Conservation (phyloP, 2,329 filamentous ascomycete genomes). For the Neobulgaria alba region DNA sequence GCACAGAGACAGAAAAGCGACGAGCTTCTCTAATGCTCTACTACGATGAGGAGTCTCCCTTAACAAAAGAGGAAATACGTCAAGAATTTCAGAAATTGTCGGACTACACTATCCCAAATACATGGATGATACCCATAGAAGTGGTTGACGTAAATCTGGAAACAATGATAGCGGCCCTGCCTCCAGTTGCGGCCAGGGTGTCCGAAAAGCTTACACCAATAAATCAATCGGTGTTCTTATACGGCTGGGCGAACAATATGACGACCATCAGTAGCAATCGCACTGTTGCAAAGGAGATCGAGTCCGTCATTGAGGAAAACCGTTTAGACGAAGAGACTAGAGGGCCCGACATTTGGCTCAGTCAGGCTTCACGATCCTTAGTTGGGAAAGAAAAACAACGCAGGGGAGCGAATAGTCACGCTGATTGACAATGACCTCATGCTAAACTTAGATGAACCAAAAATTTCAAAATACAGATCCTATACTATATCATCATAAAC, state of each 20-base stretch:
- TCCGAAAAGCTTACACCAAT: conserved; percentile 43
- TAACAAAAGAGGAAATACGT: conserved; percentile 24
- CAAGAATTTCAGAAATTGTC: conserved; percentile 38
- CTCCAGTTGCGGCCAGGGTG: conserved; percentile 36
- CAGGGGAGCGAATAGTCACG: too few relatives aligned
- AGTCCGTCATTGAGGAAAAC: conserved; percentile 46
- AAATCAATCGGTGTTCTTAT: conserved; percentile 60
- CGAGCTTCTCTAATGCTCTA: conserved; percentile 46
- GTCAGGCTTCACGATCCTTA: conserved; percentile 55
- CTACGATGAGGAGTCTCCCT: background rate
- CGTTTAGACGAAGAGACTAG: conserved; percentile 38
- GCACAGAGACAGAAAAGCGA: conserved; percentile 46
- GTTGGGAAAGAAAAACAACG: conserved; percentile 53
- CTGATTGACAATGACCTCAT: too few relatives aligned
- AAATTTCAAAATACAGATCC: too few relatives aligned
- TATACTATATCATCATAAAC: too few relatives aligned
- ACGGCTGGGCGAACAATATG: conserved; percentile 50
- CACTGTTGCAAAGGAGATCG: conserved; percentile 53
- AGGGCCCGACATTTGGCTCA: conserved; percentile 57
- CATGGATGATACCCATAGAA: conserved; percentile 50
- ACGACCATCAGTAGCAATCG: conserved; percentile 62
- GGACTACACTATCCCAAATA: conserved; percentile 41
- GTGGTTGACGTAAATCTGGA: conserved; percentile 39
- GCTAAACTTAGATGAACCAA: too few relatives aligned
- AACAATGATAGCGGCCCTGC: conserved; percentile 33